These are phyloP conservation scores for Neoconidiobolus thromboides DNA, from an alignment of 371 early-diverging fungal species.

Conservation along the genomic window DNA sequence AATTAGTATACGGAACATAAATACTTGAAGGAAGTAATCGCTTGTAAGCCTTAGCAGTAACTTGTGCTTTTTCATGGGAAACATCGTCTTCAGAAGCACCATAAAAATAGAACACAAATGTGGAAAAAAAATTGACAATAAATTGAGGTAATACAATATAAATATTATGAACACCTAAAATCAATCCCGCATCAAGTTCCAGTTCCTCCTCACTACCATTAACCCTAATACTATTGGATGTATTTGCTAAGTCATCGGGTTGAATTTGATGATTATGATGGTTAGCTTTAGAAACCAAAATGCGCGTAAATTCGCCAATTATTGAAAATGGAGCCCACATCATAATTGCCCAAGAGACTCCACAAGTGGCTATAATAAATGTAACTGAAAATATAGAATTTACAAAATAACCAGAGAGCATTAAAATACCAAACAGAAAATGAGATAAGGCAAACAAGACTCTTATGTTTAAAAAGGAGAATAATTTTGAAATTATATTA, in stretches of 20 bases:
- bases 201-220: constrained; percentile 12
- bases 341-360: constrained; percentile 70
- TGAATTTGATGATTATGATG: constrained; percentile 3
- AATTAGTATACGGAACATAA: too few relatives aligned
- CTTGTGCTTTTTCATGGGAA: constrained; percentile 7
- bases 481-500: background rate
- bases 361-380: constrained; percentile 46
- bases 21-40: too few relatives aligned
- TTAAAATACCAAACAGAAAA: constrained; percentile 36
- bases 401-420: constrained; percentile 43
- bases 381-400: constrained; percentile 28
- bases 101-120: constrained; percentile 47
- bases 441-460: constrained; percentile 44
- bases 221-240: constrained; percentile 12
- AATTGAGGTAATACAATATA: constrained; percentile 88
- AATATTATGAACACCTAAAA: constrained; percentile 87
- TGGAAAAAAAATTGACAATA: constrained; percentile 47
- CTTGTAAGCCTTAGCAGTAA: too few relatives aligned
- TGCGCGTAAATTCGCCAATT: constrained; percentile 53
- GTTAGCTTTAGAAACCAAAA: background rate
- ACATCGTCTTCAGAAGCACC: constrained; percentile 14
- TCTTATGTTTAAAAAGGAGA: background rate
- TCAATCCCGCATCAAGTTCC: constrained; percentile 34
- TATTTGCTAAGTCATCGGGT: constrained; percentile 7
- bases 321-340: constrained; percentile 89